Evolutionary conservation across 2,329 filamentous ascomycete species (phyloP).

Genomic region (Pseudohalonectria lignicola): DNA sequence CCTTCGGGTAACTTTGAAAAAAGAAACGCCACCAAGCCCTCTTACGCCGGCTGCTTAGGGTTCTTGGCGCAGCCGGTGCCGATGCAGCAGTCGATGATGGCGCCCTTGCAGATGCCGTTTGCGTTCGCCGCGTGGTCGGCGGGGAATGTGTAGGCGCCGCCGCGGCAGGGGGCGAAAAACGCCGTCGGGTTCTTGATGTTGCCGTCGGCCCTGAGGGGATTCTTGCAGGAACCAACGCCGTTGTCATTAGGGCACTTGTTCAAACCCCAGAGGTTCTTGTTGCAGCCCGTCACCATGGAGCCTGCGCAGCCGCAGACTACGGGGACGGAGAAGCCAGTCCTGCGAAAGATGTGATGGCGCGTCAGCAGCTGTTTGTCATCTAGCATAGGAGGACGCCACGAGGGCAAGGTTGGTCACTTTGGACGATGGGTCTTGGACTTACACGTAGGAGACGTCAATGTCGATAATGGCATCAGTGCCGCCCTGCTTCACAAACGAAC

Average conservation of each 20-base stretch:
- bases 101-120: constrained; percentile 27
- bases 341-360: no score
- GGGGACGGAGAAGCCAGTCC: constrained; percentile 11
- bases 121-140: constrained; percentile 37
- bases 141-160: constrained; percentile 34
- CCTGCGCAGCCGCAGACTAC: constrained; percentile 10
- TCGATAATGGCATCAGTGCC: constrained; percentile 5
- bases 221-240: constrained; percentile 8
- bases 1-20: no score
- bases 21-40: no score
- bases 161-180: constrained; percentile 34
- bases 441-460: constrained; percentile 13
- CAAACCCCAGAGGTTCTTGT: constrained; percentile 9
- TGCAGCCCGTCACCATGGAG: constrained; percentile 10
- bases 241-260: constrained; percentile 8
- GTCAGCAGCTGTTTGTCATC: no score
- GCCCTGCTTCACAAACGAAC: constrained; percentile 6
- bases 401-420: no score
- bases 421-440: no score
- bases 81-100: constrained; percentile 1
- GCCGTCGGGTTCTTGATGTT: constrained; percentile 11
- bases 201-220: constrained; percentile 12
- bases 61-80: not conserved
- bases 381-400: no score
- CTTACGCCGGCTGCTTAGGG: not conserved